Evolutionary conservation across 768 basidiomycete genomes (phyloP).

Genomic region (Tulasnella sp.): DNA sequence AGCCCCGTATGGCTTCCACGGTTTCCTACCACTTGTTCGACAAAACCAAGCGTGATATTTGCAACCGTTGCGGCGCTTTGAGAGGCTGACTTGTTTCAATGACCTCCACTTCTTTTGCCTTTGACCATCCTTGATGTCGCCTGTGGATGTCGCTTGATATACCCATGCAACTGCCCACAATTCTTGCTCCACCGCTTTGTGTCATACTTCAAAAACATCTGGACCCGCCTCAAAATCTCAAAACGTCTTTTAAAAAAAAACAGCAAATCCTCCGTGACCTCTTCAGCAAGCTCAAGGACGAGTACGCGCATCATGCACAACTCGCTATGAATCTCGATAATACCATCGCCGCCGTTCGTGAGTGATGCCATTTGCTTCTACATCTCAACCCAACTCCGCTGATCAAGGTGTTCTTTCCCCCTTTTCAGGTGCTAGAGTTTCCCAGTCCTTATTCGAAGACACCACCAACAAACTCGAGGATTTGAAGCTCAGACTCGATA

Average conservation of each 20-base stretch:
- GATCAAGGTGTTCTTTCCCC: no score
- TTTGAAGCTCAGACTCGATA: neutral
- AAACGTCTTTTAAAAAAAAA: neutral
- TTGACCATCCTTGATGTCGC: no score
- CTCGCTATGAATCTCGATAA: neutral
- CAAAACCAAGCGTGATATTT: no score
- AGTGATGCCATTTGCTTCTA: neutral
- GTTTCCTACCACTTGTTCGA: no score
- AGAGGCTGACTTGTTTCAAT: no score
- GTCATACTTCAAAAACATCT: no score
- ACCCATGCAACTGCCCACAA: no score
- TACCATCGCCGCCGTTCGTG: neutral
- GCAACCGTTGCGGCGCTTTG: no score
- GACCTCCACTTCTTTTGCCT: no score
- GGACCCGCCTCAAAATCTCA: neutral
- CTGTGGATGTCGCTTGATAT: no score
- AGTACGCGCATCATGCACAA: conserved; percentile 1
- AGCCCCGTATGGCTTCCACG: no score
- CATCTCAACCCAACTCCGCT: neutral
- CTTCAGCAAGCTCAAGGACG: neutral
- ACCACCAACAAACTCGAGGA: neutral
- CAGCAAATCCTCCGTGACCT: conserved; percentile 1
- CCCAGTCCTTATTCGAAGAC: neutral
- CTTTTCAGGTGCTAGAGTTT: neutral
- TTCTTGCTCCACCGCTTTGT: no score